Evolutionary conservation across 306 rosid species (phyloP).

Genomic region (Inga oerstediana): DNA sequence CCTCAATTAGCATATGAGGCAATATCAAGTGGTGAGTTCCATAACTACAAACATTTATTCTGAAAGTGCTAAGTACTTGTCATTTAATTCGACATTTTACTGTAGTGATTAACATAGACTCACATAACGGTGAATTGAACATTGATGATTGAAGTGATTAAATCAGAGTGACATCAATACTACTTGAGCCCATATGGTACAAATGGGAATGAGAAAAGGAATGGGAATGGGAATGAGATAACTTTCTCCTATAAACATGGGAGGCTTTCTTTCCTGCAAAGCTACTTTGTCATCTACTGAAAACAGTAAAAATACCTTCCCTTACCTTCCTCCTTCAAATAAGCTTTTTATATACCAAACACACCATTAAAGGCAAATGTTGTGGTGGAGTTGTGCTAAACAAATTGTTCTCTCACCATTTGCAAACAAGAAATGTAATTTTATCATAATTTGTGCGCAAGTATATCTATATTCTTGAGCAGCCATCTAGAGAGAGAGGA

Average conservation of each 20-base stretch:
- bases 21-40: constrained; percentile 76
- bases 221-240: background rate
- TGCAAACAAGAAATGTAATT: background rate
- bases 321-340: background rate
- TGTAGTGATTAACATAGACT: background rate
- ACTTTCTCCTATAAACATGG: background rate
- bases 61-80: constrained; percentile 19
- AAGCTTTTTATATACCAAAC: background rate
- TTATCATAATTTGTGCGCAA: background rate
- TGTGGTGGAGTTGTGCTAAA: background rate
- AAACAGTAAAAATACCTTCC: background rate
- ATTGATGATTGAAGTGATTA: background rate
- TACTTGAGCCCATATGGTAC: background rate
- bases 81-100: background rate
- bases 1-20: constrained; percentile 87
- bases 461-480: background rate
- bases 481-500: background rate
- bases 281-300: background rate
- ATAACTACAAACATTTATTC: constrained; percentile 18
- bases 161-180: background rate
- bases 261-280: background rate
- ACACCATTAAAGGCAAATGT: background rate
- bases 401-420: background rate
- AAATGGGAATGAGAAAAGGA: background rate
- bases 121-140: background rate